These are phyloP conservation scores for Begonia peltatifolia DNA, from an alignment of 306 rosid genomes.

Conservation along the genomic window DNA sequence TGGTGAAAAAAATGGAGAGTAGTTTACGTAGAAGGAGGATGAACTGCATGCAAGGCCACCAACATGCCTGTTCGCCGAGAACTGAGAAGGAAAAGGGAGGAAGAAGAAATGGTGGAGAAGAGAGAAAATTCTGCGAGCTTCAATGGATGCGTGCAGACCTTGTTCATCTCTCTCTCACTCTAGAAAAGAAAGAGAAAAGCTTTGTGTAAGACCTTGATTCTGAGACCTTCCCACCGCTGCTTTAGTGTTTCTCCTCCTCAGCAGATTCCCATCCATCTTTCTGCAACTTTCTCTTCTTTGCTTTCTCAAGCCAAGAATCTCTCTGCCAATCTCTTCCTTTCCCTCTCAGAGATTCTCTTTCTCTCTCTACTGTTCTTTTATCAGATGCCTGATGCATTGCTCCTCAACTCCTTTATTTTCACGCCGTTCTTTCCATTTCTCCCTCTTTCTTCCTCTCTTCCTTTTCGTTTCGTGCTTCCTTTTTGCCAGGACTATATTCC, in stretches of 20 bases:
- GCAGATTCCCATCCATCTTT: conserved; percentile 50
- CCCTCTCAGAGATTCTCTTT: conserved; percentile 17
- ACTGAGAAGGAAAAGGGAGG: too few species aligned
- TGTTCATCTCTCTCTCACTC: conserved; percentile 2
- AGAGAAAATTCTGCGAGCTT: neutral
- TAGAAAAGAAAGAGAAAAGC: conserved; percentile 11
- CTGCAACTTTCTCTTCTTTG: conserved; percentile 37
- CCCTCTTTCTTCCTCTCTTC: conserved; percentile 20
- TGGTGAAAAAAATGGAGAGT: too few species aligned
- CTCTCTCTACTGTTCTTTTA: conserved; percentile 21
- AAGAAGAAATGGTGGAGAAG: neutral
- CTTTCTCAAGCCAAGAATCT: conserved; percentile 95
- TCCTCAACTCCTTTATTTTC: conserved; percentile 28
- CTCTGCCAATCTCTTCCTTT: conserved; percentile 32
- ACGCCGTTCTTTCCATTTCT: conserved; percentile 12
- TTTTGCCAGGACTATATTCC: conserved; percentile 16
- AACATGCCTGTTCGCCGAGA: too few species aligned
- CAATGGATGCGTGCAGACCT: conserved; percentile 23
- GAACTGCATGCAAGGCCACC: too few species aligned
- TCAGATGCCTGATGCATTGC: conserved; percentile 38
- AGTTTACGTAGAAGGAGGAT: too few species aligned
- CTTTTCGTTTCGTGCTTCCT: conserved; percentile 20
- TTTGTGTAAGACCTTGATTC: conserved; percentile 23
- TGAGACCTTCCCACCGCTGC: conserved; percentile 44
- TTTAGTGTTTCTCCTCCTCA: conserved; percentile 49